Percentiles rank a stretch among this genome's conserved stretches.
Evolutionary conservation across 352 stramenopile species (phyloP).

Genomic region (Achlya hypogyna): DNA sequence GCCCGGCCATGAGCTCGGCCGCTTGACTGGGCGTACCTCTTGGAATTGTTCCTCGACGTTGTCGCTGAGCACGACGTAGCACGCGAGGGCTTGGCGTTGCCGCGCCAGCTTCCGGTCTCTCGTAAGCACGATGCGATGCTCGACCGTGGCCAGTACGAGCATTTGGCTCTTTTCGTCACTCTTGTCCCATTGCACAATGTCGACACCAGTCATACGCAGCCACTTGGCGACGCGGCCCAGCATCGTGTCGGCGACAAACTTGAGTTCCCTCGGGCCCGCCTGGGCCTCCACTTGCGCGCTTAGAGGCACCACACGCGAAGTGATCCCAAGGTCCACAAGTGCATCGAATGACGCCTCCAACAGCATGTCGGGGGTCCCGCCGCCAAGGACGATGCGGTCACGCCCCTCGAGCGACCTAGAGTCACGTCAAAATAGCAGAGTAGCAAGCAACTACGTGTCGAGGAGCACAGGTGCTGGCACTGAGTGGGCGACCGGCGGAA

Average conservation of each 20-base stretch:
- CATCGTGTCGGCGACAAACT: conserved; percentile 73
- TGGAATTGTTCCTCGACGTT: conserved; percentile 63
- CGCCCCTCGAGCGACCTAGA: background rate
- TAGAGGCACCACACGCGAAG: background rate
- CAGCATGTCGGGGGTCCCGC: background rate
- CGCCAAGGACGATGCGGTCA: background rate
- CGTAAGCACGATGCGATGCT: conserved; percentile 68
- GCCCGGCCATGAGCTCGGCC: background rate
- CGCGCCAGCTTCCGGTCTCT: conserved; percentile 63
- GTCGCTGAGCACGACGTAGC: conserved; percentile 65
- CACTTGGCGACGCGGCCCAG: conserved; percentile 59
- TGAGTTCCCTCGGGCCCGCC: conserved; percentile 27
- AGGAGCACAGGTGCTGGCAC: background rate
- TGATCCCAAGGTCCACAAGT: background rate
- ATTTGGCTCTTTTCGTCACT: conserved; percentile 30
- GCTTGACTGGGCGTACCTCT: conserved; percentile 23
- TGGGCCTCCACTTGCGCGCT: background rate
- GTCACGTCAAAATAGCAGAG: background rate
- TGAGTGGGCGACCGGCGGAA: conserved; percentile 48
- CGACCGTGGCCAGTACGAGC: conserved; percentile 35
- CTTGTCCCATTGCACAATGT: conserved; percentile 58
- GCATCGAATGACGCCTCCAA: background rate
- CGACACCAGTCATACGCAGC: conserved; percentile 64
- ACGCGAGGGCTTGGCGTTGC: conserved; percentile 54
- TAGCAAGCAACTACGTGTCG: background rate